These are phyloP conservation scores for Lipomyces yamadae DNA, from an alignment of 805 yeast genomes.

Conservation along the genomic window DNA sequence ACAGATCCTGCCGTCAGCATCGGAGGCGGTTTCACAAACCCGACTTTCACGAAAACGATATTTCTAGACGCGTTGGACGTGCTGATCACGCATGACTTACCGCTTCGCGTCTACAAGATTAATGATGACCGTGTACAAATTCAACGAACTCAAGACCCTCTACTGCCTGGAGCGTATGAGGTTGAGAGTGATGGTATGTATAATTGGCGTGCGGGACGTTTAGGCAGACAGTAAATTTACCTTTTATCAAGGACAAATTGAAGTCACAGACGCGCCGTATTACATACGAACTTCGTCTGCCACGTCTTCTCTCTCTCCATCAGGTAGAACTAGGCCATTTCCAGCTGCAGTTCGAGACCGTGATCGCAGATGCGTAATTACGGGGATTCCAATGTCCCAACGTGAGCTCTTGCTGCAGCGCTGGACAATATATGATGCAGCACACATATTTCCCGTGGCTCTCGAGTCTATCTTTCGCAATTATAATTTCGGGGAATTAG, in stretches of 20 bases:
- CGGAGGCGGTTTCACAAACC: conserved; percentile 6
- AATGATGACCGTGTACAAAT: conserved; percentile 2
- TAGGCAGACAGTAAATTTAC: neutral
- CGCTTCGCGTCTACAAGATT: neutral
- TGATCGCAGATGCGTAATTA: conserved; percentile 6
- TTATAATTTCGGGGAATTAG: neutral
- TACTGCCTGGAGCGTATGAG: conserved; percentile 3
- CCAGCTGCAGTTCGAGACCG: conserved; percentile 5
- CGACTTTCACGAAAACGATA: neutral
- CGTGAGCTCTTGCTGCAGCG: conserved; percentile 4
- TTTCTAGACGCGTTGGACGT: conserved; percentile 6
- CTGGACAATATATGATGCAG: conserved; percentile 3
- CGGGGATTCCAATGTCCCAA: neutral
- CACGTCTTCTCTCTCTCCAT: conserved; percentile 6
- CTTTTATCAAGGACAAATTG: neutral
- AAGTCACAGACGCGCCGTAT: conserved; percentile 1
- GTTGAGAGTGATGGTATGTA: conserved; percentile 2
- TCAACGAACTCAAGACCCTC: conserved; percentile 4
- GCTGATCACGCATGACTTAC: conserved; percentile 6
- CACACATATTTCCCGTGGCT: conserved; percentile 3
- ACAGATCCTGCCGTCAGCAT: neutral
- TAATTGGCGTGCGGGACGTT: neutral
- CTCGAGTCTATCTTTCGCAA: conserved; percentile 1
- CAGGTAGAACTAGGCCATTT: neutral
- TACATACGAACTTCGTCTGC: neutral